A percentile compares a stretch with the other conserved stretches of the same genome.
phyloP scores from a whole-genome alignment of 345 rosid species.

The Camelina hispida region DNA sequence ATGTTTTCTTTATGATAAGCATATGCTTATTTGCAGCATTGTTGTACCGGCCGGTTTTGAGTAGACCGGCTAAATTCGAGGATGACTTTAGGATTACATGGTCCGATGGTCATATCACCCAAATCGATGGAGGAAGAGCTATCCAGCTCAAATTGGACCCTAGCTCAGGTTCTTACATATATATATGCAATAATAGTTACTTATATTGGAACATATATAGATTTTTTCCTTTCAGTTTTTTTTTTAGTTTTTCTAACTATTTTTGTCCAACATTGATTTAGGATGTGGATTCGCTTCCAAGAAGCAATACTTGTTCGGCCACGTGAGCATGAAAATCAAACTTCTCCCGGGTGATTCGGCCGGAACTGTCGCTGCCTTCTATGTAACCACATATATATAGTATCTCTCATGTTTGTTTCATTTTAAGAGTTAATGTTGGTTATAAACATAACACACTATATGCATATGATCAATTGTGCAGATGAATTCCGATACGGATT shows the following conservation, averaged over 20 bases:
- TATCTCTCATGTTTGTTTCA: neutral
- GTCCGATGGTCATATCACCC: constrained; percentile 76
- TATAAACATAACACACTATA: neutral
- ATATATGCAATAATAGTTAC: neutral
- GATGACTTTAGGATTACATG: constrained; percentile 78
- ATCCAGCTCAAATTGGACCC: constrained; percentile 85
- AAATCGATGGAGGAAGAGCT: constrained; percentile 75
- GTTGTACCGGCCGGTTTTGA: constrained; percentile 43
- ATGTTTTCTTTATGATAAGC: constrained; percentile 32
- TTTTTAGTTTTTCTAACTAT: neutral
- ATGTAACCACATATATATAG: constrained; percentile 8
- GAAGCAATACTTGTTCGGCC: constrained; percentile 71
- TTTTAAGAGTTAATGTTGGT: neutral
- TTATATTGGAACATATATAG: neutral
- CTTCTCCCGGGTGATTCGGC: constrained; percentile 72
- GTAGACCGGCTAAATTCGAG: constrained; percentile 67
- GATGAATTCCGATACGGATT: constrained; percentile 47
- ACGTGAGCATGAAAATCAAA: constrained; percentile 90
- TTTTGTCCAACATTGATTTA: constrained; percentile 34
- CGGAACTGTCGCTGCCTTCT: constrained; percentile 47
- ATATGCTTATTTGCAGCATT: constrained; percentile 38
- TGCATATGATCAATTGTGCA: constrained; percentile 7
- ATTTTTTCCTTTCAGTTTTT: neutral
- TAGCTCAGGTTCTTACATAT: constrained; percentile 60
- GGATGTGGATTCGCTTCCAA: constrained; percentile 95